Evolutionary conservation across 352 stramenopile genomes (phyloP).

Genomic region (Pythium rhizo-oryzae): DNA sequence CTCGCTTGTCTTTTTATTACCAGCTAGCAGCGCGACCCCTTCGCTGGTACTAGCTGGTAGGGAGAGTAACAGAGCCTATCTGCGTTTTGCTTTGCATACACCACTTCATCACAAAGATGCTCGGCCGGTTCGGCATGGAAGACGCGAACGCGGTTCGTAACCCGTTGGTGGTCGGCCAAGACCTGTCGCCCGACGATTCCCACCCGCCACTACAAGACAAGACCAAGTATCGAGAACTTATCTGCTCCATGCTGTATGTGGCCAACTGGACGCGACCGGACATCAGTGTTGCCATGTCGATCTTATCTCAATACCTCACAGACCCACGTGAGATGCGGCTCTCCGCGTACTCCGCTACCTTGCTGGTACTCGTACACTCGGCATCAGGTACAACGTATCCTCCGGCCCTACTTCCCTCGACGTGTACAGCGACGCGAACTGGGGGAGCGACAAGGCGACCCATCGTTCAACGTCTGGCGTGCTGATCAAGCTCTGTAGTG

Average conservation of each 20-base stretch:
- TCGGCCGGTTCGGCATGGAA: neutral
- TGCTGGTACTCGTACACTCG: too few relatives aligned
- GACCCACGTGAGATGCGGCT: neutral
- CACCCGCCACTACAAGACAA: neutral
- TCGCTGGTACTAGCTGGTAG: too few relatives aligned
- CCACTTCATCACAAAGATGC: neutral
- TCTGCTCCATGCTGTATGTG: neutral
- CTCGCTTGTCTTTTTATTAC: too few relatives aligned
- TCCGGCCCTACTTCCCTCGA: neutral
- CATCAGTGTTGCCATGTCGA: neutral
- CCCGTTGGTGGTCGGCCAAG: neutral
- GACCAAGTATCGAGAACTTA: neutral
- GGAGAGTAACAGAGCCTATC: too few relatives aligned
- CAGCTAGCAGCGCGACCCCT: too few relatives aligned
- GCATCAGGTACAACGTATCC: too few relatives aligned
- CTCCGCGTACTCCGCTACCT: neutral
- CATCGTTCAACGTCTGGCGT: too few relatives aligned
- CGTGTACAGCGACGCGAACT: constrained; percentile 29
- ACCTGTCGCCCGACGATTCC: neutral
- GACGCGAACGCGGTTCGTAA: neutral
- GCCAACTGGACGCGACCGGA: neutral
- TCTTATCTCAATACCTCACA: neutral
- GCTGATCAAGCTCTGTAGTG: too few relatives aligned
- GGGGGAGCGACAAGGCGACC: constrained; percentile 20
- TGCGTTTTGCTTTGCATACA: too few relatives aligned